phyloP scores from a whole-genome alignment of 2,329 filamentous ascomycete species.

The Myriosclerotinia duriaeana region DNA sequence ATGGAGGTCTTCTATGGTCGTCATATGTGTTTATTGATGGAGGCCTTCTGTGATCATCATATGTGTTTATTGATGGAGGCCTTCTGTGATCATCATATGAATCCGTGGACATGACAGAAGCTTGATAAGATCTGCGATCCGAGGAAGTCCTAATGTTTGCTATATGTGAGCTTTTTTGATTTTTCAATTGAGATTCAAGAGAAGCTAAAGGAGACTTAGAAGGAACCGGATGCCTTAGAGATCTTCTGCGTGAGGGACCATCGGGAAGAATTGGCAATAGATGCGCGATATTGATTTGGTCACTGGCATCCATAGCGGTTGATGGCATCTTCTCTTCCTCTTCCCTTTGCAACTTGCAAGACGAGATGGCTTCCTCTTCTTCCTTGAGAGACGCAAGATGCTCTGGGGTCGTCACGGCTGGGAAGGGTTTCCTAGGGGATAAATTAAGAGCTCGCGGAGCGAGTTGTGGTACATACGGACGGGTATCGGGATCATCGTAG shows the following conservation, averaged over 20 bases:
- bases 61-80: slow-evolving; percentile 13
- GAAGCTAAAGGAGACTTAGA: slow-evolving; percentile 42
- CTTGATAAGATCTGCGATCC: slow-evolving; percentile 49
- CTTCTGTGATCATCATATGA: slow-evolving; percentile 36
- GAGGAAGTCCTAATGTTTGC: slow-evolving; percentile 35
- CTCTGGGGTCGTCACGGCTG: slow-evolving; percentile 42
- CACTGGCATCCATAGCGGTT: slow-evolving; percentile 7
- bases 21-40: not conserved
- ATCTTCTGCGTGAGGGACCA: slow-evolving; percentile 49
- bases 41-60: slow-evolving; percentile 6
- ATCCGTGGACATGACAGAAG: slow-evolving; percentile 46
- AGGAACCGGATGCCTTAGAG: slow-evolving; percentile 30
- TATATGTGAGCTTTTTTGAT: slow-evolving; percentile 35
- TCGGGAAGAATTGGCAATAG: slow-evolving; percentile 53
- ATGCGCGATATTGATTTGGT: slow-evolving; percentile 41
- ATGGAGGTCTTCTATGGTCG: slow-evolving; percentile 3
- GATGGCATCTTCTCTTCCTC: slow-evolving; percentile 36
- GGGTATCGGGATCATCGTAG: slow-evolving; percentile 54
- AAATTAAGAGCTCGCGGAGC: slow-evolving; percentile 31
- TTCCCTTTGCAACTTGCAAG: slow-evolving; percentile 35
- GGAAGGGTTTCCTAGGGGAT: slow-evolving; percentile 30
- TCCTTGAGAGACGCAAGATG: slow-evolving; percentile 43
- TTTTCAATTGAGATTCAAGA: slow-evolving; percentile 28
- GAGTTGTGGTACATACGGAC: slow-evolving; percentile 54
- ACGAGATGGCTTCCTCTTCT: slow-evolving; percentile 44